Percentiles rank a stretch among this genome's conserved stretches.
phyloP scores from a whole-genome alignment of 176 grass and related monocot species.

The Alopecurus myosuroides region DNA sequence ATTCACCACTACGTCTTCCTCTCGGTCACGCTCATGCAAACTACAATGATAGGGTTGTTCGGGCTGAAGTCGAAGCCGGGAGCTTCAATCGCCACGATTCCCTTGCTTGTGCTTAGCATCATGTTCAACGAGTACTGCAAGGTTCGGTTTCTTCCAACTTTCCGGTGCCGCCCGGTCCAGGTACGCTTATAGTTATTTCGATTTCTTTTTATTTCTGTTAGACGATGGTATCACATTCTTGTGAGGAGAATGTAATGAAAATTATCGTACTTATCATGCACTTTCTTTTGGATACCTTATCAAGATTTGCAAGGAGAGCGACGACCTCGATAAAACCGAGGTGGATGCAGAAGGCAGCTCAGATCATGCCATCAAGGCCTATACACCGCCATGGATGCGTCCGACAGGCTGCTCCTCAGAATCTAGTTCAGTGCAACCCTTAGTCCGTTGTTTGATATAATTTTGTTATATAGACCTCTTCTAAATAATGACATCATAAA shows the following conservation, averaged over 20 bases:
- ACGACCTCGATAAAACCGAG: slow-evolving; percentile 46
- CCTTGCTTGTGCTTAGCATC: slow-evolving; percentile 50
- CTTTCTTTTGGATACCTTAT: not conserved
- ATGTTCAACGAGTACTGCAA: slow-evolving; percentile 83
- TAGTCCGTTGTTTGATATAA: slow-evolving; percentile 29
- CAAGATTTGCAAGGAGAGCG: slow-evolving; percentile 51
- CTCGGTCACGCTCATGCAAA: slow-evolving; percentile 48
- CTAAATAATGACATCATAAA: too few relatives aligned
- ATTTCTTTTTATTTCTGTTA: not conserved
- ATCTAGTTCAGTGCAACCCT: slow-evolving; percentile 44
- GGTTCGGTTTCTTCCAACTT: slow-evolving; percentile 62
- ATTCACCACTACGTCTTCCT: slow-evolving; percentile 61
- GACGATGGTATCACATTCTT: not conserved
- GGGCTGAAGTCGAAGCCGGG: slow-evolving; percentile 77
- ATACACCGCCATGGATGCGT: slow-evolving; percentile 81
- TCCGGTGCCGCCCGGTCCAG: slow-evolving; percentile 49
- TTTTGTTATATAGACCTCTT: too few relatives aligned
- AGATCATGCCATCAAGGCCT: slow-evolving; percentile 32
- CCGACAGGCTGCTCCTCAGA: slow-evolving; percentile 14
- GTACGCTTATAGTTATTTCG: slow-evolving; percentile 6
- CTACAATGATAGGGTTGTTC: slow-evolving; percentile 75
- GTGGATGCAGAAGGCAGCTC: not conserved
- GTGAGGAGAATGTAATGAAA: not conserved
- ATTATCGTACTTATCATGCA: not conserved
- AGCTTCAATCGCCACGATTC: slow-evolving; percentile 67